phyloP scores from a whole-genome alignment of 164 flowering plant species.

The Piper longum region DNA sequence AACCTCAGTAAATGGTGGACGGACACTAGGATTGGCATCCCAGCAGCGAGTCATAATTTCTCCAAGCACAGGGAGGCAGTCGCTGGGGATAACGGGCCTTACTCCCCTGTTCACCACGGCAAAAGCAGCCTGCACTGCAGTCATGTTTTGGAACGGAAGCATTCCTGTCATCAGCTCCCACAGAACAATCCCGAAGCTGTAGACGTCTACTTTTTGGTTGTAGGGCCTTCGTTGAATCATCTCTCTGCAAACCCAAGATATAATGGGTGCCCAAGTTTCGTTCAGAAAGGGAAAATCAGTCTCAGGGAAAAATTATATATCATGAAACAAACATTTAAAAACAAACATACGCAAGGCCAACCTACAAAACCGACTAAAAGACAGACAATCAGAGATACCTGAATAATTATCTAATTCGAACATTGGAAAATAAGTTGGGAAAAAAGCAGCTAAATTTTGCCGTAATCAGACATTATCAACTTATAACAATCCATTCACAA shows the following conservation, averaged over 20 bases:
- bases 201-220: slow-evolving; percentile 84
- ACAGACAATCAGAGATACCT: too few species aligned
- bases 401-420: too few species aligned
- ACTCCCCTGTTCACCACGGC: slow-evolving; percentile 84
- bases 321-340: too few species aligned
- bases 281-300: not conserved
- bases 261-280: not conserved
- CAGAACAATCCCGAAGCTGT: slow-evolving; percentile 86
- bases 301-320: too few species aligned
- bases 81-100: slow-evolving; percentile 55
- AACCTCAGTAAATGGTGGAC: slow-evolving; percentile 71
- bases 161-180: slow-evolving; percentile 86
- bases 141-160: slow-evolving; percentile 88
- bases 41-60: slow-evolving; percentile 90
- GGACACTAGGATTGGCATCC: slow-evolving; percentile 73
- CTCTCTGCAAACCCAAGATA: slow-evolving; percentile 39
- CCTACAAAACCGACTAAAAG: too few species aligned
- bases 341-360: too few species aligned
- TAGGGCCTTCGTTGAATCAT: slow-evolving; percentile 94
- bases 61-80: slow-evolving; percentile 63
- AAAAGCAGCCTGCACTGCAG: slow-evolving; percentile 92
- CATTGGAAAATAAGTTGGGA: too few species aligned
- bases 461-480: too few species aligned
- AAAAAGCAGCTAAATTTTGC: too few species aligned
- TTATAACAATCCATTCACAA: too few species aligned